Base-by-base conservation (phyloP, 257 asterid species). In the Coffea eugenioides region DNA sequence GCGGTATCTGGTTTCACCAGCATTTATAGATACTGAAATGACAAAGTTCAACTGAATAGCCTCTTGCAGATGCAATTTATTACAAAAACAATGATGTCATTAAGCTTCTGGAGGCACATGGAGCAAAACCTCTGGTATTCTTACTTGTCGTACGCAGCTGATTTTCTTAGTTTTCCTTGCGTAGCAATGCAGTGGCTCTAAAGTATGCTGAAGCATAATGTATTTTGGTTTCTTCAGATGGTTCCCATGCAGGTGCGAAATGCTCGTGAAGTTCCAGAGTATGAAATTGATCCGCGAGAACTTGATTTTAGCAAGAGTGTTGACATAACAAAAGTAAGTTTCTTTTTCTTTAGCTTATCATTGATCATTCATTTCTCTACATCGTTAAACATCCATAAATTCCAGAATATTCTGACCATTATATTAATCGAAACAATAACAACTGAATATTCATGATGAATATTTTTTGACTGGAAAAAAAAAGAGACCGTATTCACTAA, bases 31-130 rank as follows among this genome's bases (percentile, higher is more conserved):
- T 79, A 41, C 68, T 64, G 71, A 66, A 82, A 46, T 89, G 83
- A 89, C 89, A 76, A 49, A 75, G 68, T 84, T 83, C 85, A 81
- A 81, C 87, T 88, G 79, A 81, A 88, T 82, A 92, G 98, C 98
- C 98, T 77, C 93, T 92, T 87, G 98, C 98, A 90, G 98, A 93
- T 90, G 97, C 98, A 80, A 87, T 92, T 71, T 82, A 88, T 83
- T 93, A 92, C 88, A 89, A 90, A 84, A 88, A 92, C 77, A 89
- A 85, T 76, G 97, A 86, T 59, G 90, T 90, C 64, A 90, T 90
- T 84, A 90, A 90, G 88, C 89, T 93, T 82, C 86, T 93, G 89
- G 98, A 93, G 88, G 84, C 87, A 73, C 88, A 87, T 69, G 98
- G 97, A 34, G 97, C 93, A 85, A 88, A 88, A 85, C 92, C 84